These are phyloP conservation scores for Lipomyces spencermartinsiae DNA, from an alignment of 805 yeast genomes.

Conservation along the genomic window DNA sequence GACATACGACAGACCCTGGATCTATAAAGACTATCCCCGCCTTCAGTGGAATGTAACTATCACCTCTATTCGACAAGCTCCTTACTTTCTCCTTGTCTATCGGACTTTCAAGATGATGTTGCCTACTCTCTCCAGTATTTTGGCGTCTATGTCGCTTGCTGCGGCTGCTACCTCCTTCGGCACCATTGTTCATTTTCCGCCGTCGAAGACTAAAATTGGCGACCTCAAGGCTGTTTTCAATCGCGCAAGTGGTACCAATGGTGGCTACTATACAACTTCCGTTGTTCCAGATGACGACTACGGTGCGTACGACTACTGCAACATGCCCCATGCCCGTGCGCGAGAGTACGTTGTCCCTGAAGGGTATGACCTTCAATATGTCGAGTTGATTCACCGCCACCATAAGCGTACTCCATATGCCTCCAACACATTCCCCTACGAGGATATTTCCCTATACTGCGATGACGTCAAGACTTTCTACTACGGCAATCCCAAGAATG, in stretches of 20 bases:
- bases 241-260: conserved; percentile 41
- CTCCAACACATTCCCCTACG: conserved; percentile 48
- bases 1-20: background rate
- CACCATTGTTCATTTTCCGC: conserved; percentile 26
- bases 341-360: conserved; percentile 42
- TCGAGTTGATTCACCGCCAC: conserved; percentile 54
- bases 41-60: background rate
- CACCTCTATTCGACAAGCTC: background rate
- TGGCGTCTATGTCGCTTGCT: conserved; percentile 13
- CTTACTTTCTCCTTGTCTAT: background rate
- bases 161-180: conserved; percentile 20
- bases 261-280: conserved; percentile 41
- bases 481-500: conserved; percentile 40
- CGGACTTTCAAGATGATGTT: background rate
- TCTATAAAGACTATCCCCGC: background rate
- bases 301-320: conserved; percentile 53
- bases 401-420: conserved; percentile 54
- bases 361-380: conserved; percentile 42
- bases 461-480: conserved; percentile 45
- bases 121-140: background rate
- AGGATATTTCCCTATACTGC: conserved; percentile 44
- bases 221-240: conserved; percentile 24
- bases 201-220: conserved; percentile 18
- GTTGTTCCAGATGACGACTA: conserved; percentile 42
- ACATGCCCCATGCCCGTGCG: conserved; percentile 54